These are phyloP conservation scores for Arthrocladium fulminans DNA, from an alignment of 2,329 filamentous ascomycete genomes.

Conservation along the genomic window DNA sequence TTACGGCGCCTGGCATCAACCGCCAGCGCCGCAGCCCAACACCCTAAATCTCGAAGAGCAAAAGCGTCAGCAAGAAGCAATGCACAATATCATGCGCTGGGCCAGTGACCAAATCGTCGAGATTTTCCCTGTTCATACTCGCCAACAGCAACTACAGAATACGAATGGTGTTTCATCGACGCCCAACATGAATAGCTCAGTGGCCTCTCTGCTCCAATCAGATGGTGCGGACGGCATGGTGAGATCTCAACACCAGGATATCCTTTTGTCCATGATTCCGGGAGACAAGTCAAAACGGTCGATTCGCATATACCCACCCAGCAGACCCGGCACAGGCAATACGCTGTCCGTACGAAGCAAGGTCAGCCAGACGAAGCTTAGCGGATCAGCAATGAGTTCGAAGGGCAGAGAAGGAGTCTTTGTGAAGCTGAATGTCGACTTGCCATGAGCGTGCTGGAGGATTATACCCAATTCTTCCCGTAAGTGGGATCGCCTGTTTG, in stretches of 20 bases:
- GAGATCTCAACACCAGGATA: slow-evolving; percentile 18
- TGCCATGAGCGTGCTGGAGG: slow-evolving; percentile 12
- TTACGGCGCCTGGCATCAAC: slow-evolving; percentile 19
- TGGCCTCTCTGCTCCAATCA: slow-evolving; percentile 2
- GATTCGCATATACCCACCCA: slow-evolving; percentile 22
- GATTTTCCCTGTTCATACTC: slow-evolving; percentile 18
- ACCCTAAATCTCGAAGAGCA: slow-evolving; percentile 20
- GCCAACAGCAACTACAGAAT: slow-evolving; percentile 14
- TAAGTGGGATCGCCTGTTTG: too few relatives aligned
- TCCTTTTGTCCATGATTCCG: slow-evolving; percentile 21
- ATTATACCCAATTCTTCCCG: too few relatives aligned
- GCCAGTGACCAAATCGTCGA: slow-evolving; percentile 23
- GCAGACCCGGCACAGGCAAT: slow-evolving; percentile 19
- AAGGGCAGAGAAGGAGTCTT: slow-evolving; percentile 13
- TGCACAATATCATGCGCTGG: slow-evolving; percentile 22
- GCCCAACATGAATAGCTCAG: slow-evolving; percentile 5
- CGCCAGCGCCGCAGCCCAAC: slow-evolving; percentile 12
- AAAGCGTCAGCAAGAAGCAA: slow-evolving; percentile 21
- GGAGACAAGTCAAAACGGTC: slow-evolving; percentile 23
- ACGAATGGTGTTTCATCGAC: slow-evolving; percentile 10
- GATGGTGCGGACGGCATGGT: slow-evolving; percentile 1
- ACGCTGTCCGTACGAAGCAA: slow-evolving; percentile 18
- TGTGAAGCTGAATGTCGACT: slow-evolving; percentile 21
- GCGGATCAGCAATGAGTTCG: slow-evolving; percentile 7
- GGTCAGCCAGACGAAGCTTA: slow-evolving; percentile 12